These are phyloP conservation scores for Graphilbum fragrans DNA, from an alignment of 2,329 filamentous ascomycete species.

Conservation along the genomic window DNA sequence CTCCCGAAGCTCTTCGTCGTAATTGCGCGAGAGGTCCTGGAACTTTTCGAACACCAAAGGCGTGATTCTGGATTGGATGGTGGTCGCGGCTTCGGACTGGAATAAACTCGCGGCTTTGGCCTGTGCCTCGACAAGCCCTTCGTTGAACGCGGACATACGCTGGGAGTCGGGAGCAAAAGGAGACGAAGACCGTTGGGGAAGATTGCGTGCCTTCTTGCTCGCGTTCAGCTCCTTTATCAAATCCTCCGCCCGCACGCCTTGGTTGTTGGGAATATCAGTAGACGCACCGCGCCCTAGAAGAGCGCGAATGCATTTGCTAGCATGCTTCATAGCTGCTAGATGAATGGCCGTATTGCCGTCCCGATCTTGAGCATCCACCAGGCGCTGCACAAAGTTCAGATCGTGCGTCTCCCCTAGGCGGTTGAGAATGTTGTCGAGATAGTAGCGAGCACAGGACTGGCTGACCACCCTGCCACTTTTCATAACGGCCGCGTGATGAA, in stretches of 20 bases:
- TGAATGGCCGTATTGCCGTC: conserved; percentile 81
- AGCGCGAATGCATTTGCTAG: conserved; percentile 78
- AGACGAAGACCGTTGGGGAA: conserved; percentile 64
- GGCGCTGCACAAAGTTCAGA: conserved; percentile 60
- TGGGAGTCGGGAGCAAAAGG: conserved; percentile 53
- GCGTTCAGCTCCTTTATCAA: conserved; percentile 68
- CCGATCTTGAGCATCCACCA: conserved; percentile 73
- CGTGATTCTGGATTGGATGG: conserved; percentile 56
- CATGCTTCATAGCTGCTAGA: conserved; percentile 66
- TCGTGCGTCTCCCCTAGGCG: conserved; percentile 70
- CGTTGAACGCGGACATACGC: conserved; percentile 40
- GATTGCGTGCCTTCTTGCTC: conserved; percentile 50
- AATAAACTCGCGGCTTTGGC: conserved; percentile 31
- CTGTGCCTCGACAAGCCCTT: conserved; percentile 31
- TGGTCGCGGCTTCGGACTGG: conserved; percentile 54
- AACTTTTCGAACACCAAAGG: conserved; percentile 61
- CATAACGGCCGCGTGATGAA: conserved; percentile 87
- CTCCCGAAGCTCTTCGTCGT: conserved; percentile 64
- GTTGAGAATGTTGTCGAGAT: conserved; percentile 82
- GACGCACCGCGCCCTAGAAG: conserved; percentile 68
- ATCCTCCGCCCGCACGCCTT: conserved; percentile 74
- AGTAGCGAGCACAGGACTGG: conserved; percentile 82
- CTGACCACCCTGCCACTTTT: conserved; percentile 72
- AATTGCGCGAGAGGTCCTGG: conserved; percentile 54
- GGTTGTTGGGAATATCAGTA: conserved; percentile 69